Evolutionary conservation across 805 yeast genomes (phyloP), one percentile per base, ranked within the genome.

Genomic region (Metschnikowia anglica): DNA sequence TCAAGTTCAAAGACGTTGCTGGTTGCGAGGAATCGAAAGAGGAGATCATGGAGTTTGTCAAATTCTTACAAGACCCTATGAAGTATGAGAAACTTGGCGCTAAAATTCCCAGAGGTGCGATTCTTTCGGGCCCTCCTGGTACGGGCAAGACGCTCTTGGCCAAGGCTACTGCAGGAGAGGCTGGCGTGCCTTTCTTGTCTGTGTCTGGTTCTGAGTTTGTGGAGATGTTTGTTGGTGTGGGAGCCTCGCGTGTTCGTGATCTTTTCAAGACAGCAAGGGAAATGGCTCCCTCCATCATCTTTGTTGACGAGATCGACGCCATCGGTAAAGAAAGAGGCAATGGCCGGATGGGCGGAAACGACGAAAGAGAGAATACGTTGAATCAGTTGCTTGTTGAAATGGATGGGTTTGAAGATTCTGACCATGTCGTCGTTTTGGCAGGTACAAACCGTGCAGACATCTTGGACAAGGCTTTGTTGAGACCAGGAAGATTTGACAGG

Each of bases 221-320:
- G 11, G 98, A 91, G 64, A 93, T 91, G 98, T 93, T 89, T 72
- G 98, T 90, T 23, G 99, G 99, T 74, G 97, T 91, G 18, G 99
- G 99, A 70, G 98, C 99, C 2, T 85, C 96, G 13, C 80, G 99
- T 63, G 99, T 93, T 21, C 89, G 99, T 63, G 99, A 93, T 63
- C 72, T 93, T 55, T 93, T 93, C 70, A 79, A 83, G 50, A 85
- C 87, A 21, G 99, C 99, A 1, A 78, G 98, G 58, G 88, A 87
- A 61, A 81, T 84, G 65, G 96, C 99, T 0, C 99, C 99, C 12
- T 76, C 95, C 26, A 93, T 93, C 58, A 81, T 93, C n/a, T 95
- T 93, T 56, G 90, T 93, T 38, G 99, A 93, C 72, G 99, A 93
- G 69, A 93, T 93, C 50, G 99, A 93, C 73, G 99, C 99, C n/a